A percentile compares a stretch with the other conserved stretches of the same genome.
phyloP scores from a whole-genome alignment of 2,329 filamentous ascomycete species.

The Aspergillus latus region DNA sequence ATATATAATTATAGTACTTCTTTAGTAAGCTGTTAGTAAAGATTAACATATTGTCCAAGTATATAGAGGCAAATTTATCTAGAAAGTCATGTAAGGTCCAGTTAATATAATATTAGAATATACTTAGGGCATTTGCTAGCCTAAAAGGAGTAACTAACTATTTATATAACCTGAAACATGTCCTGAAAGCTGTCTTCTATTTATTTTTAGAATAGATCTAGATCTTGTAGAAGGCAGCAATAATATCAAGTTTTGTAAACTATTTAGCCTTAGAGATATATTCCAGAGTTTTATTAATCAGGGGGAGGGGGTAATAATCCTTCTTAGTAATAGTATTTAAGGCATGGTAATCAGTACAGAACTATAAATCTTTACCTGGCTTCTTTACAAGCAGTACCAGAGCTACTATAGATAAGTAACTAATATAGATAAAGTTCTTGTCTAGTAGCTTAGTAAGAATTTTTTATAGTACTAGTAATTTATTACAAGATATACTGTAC shows the following conservation, averaged over 20 bases:
- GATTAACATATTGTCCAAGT: constrained; percentile 23
- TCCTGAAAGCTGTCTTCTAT: constrained; percentile 16
- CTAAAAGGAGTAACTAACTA: constrained; percentile 32
- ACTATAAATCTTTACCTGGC: background rate
- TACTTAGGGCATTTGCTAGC: constrained; percentile 16
- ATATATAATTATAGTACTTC: background rate
- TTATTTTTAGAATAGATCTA: background rate
- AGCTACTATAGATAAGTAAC: background rate
- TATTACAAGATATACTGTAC: background rate
- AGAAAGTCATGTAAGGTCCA: constrained; percentile 8
- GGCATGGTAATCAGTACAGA: background rate
- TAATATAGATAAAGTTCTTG: background rate
- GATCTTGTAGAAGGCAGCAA: background rate
- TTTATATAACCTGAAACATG: constrained; percentile 27
- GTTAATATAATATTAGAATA: constrained; percentile 22
- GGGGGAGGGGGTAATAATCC: background rate
- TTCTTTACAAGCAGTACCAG: background rate
- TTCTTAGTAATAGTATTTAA: background rate
- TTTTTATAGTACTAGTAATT: background rate
- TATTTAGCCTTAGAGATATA: background rate
- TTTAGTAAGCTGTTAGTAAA: background rate
- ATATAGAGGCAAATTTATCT: constrained; percentile 11
- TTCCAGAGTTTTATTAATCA: background rate
- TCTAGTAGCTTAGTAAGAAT: background rate
- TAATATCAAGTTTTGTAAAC: background rate